A percentile compares a stretch with the other conserved stretches of the same genome.
phyloP scores from a whole-genome alignment of 257 asterid genomes.

The Solanum tarapatanum region DNA sequence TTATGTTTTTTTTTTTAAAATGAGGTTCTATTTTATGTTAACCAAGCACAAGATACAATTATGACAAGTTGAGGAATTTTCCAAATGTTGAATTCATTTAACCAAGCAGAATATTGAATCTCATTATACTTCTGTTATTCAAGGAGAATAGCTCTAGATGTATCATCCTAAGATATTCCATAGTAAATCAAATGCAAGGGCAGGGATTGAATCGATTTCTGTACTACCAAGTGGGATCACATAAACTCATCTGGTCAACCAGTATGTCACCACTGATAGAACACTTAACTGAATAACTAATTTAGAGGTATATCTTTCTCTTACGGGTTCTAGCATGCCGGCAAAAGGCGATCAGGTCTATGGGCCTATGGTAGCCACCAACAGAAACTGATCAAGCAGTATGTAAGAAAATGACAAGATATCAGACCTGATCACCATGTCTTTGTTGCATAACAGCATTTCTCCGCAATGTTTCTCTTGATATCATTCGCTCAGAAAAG shows the following conservation, averaged over 20 bases:
- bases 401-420: background rate
- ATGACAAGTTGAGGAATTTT: background rate
- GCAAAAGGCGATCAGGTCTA: background rate
- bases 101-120: background rate
- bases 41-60: background rate
- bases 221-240: background rate
- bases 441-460: slow-evolving; percentile 81
- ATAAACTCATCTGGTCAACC: background rate
- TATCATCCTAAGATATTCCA: background rate
- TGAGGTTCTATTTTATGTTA: background rate
- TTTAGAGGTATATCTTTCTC: background rate
- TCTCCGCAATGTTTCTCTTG: slow-evolving; percentile 72
- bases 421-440: slow-evolving; percentile 47
- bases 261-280: background rate
- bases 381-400: background rate
- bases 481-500: slow-evolving; percentile 84
- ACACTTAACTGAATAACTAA: background rate
- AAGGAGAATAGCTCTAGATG: background rate
- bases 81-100: background rate
- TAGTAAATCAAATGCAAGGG: background rate
- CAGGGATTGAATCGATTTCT: background rate
- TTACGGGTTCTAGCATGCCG: background rate
- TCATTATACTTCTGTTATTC: background rate
- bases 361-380: background rate
- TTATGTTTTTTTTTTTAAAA: background rate